A percentile compares a stretch with the other conserved stretches of the same genome.
These are phyloP conservation scores for Prinsepia uniflora DNA, from an alignment of 306 rosid species.

Conservation along the genomic window DNA sequence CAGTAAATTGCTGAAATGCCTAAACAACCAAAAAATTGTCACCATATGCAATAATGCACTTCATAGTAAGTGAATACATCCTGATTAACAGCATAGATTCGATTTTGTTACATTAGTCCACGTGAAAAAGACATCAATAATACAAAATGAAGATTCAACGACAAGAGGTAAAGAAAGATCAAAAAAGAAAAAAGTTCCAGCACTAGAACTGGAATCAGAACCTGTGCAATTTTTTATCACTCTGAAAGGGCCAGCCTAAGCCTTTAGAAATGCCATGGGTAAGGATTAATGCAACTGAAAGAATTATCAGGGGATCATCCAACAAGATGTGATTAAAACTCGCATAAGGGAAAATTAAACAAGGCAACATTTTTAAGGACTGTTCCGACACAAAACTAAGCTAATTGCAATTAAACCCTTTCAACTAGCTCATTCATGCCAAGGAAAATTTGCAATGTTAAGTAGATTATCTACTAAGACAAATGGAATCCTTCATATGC, in stretches of 20 bases:
- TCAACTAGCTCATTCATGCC: neutral
- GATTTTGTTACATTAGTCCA: neutral
- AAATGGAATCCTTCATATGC: too few species aligned
- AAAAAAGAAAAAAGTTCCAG: neutral
- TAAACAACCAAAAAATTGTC: conserved; percentile 27
- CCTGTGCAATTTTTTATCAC: neutral
- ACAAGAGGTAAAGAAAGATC: neutral
- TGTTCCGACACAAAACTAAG: neutral
- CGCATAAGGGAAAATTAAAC: too few species aligned
- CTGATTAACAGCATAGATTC: neutral
- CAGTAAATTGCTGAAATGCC: conserved; percentile 96
- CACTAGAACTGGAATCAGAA: neutral
- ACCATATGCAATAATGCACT: neutral
- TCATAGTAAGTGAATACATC: neutral
- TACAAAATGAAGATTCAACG: neutral
- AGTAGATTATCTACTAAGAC: neutral
- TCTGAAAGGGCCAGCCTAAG: neutral
- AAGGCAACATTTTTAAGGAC: too few species aligned
- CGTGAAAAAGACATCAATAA: neutral
- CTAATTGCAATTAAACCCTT: neutral
- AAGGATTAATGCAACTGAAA: neutral
- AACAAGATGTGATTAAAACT: too few species aligned
- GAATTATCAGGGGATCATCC: neutral
- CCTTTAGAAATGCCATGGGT: neutral
- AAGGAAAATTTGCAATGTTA: neutral